phyloP scores from a whole-genome alignment of 306 rosid species.

The Sicyos baderoa region DNA sequence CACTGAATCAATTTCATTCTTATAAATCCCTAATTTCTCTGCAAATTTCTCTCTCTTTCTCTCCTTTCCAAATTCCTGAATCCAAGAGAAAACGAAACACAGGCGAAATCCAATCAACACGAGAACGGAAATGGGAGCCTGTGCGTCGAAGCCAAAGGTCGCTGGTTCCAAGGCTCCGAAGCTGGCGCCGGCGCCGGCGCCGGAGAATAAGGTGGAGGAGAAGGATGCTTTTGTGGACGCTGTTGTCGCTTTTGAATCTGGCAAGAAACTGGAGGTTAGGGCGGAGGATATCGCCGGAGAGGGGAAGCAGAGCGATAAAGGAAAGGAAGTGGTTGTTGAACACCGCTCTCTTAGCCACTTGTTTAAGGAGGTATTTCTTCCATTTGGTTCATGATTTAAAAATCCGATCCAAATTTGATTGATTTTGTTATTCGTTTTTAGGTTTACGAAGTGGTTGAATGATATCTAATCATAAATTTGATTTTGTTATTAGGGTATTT shows the following conservation, averaged over 20 bases:
- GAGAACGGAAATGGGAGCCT: constrained; percentile 12
- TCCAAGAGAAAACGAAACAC: background rate
- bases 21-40: constrained; percentile 8
- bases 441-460: no score
- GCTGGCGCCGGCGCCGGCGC: background rate
- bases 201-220: background rate
- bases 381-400: background rate
- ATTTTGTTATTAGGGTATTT: no score
- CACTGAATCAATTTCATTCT: background rate
- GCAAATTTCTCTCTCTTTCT: background rate
- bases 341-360: constrained; percentile 20
- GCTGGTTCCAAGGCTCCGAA: background rate
- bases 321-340: constrained; percentile 4
- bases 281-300: background rate
- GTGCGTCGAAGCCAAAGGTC: constrained; percentile 21
- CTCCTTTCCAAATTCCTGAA: background rate
- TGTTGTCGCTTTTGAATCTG: background rate
- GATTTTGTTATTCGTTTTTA: background rate
- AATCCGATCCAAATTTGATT: background rate
- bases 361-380: constrained; percentile 18
- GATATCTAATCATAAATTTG: no score
- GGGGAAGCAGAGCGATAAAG: background rate
- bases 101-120: background rate
- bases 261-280: background rate
- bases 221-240: background rate